A percentile compares a stretch with the other conserved stretches of the same genome.
phyloP scores from a whole-genome alignment of 306 rosid species.

The Cyamopsis tetragonoloba region DNA sequence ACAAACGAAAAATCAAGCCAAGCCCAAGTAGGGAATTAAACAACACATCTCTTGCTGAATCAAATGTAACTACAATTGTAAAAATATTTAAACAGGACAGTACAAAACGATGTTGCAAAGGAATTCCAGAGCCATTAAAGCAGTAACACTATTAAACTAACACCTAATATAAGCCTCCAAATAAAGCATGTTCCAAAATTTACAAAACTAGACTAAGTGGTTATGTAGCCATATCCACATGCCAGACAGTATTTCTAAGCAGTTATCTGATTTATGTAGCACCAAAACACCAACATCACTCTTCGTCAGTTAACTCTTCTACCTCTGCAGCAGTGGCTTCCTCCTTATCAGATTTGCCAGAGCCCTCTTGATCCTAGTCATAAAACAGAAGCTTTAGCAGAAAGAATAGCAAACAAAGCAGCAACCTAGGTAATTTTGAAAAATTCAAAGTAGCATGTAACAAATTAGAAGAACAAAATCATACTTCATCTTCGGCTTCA shows the following conservation, averaged over 20 bases:
- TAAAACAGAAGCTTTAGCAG: not conserved
- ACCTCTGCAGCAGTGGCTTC: slow-evolving; percentile 33
- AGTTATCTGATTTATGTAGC: not conserved
- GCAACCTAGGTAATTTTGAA: too few species aligned
- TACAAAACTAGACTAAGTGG: slow-evolving; percentile 25
- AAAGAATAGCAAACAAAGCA: not conserved
- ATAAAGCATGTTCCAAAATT: slow-evolving; percentile 18
- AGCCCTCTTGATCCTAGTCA: slow-evolving; percentile 46
- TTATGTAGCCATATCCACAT: not conserved
- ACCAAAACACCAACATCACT: slow-evolving; percentile 28
- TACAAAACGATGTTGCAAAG: slow-evolving; percentile 12
- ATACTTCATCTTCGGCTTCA: slow-evolving; percentile 48
- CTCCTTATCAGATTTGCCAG: slow-evolving; percentile 53
- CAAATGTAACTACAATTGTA: not conserved
- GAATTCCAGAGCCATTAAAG: not conserved
- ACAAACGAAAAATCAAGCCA: not conserved
- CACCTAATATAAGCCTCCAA: not conserved
- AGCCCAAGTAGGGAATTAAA: too few species aligned
- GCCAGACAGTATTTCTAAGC: too few species aligned
- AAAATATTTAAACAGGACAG: not conserved
- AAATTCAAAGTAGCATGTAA: too few species aligned
- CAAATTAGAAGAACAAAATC: not conserved
- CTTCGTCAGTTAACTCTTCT: slow-evolving; percentile 51
- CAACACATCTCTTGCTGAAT: not conserved
- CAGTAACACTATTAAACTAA: too few species aligned